Evolutionary conservation across 2,329 filamentous ascomycete species (phyloP).

Genomic region (Paecilomyces variotii): DNA sequence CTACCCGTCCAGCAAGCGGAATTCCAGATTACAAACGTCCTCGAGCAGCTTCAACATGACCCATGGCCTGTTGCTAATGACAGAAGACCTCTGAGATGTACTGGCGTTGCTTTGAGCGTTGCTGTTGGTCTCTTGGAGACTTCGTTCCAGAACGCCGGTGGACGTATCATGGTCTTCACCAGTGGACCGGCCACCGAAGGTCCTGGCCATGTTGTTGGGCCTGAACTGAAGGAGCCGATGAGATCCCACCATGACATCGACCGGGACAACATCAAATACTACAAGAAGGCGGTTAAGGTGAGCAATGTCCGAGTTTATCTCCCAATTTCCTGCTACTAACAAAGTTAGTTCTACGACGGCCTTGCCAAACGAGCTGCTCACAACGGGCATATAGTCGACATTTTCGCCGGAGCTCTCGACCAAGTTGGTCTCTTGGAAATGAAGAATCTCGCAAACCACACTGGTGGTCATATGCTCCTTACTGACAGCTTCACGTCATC

Average conservation of each 20-base stretch:
- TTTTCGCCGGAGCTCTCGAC: constrained; percentile 94
- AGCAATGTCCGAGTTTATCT: constrained; percentile 10
- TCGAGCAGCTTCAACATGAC: constrained; percentile 93
- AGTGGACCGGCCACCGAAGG: constrained; percentile 93
- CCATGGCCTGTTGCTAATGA: constrained; percentile 97
- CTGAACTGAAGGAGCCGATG: constrained; percentile 91
- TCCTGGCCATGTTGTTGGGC: constrained; percentile 91
- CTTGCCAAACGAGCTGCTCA: constrained; percentile 90
- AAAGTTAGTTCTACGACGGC: constrained; percentile 77
- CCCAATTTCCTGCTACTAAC: constrained; percentile 12
- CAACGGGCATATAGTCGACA: constrained; percentile 95
- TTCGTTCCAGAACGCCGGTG: constrained; percentile 91
- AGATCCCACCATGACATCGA: constrained; percentile 98
- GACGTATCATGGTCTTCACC: constrained; percentile 93
- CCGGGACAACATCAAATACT: constrained; percentile 97
- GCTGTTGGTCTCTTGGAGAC: constrained; percentile 87
- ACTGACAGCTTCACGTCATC: constrained; percentile 98
- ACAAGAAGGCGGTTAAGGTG: constrained; percentile 96
- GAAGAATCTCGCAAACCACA: constrained; percentile 94
- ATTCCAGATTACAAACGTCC: constrained; percentile 90
- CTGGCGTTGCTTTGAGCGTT: constrained; percentile 91
- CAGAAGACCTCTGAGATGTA: constrained; percentile 81
- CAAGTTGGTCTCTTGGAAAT: constrained; percentile 96
- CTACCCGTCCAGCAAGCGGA: constrained; percentile 92
- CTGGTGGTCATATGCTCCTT: constrained; percentile 94